Conservation (phyloP, 129 eudicot genomes). For the Heracleum sosnowskyi region DNA sequence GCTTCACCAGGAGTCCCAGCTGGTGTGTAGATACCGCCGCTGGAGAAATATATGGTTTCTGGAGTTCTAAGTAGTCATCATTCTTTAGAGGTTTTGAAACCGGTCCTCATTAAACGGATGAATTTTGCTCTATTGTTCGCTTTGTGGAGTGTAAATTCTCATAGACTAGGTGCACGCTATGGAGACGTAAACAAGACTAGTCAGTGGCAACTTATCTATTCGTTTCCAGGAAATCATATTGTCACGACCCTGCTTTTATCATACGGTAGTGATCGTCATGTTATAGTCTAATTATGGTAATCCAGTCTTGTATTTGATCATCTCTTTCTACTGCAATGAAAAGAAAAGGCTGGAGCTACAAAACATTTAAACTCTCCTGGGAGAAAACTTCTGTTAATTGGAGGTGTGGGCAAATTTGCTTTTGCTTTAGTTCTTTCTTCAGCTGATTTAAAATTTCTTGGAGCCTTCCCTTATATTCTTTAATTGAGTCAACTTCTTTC, state of each 20-base stretch:
- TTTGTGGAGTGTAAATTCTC: constrained; percentile 59
- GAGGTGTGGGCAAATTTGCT: not conserved
- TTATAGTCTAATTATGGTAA: constrained; percentile 32
- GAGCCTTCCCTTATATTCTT: not conserved
- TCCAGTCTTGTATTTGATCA: constrained; percentile 62
- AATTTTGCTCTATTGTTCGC: constrained; percentile 61
- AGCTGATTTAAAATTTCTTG: not conserved
- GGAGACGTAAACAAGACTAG: constrained; percentile 14
- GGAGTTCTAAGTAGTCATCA: not conserved
- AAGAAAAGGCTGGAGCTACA: constrained; percentile 54
- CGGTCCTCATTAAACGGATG: constrained; percentile 60
- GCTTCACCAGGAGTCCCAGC: constrained; percentile 31
- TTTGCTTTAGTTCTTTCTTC: not conserved
- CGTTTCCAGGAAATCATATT: constrained; percentile 35
- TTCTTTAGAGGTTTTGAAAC: constrained; percentile 30
- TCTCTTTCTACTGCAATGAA: constrained; percentile 63
- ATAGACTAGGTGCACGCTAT: constrained; percentile 20
- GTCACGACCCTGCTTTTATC: constrained; percentile 31
- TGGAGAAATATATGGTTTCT: constrained; percentile 53
- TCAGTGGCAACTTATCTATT: constrained; percentile 49
- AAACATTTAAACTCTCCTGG: constrained; percentile 36
- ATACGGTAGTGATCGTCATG: constrained; percentile 49
- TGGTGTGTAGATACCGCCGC: constrained; percentile 59
- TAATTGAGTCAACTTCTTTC: not conserved
- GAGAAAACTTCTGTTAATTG: not conserved